Percentiles rank a stretch among this genome's conserved stretches.
Conservation (phyloP, 2,329 filamentous ascomycete genomes). For the Diplodia mutila region DNA sequence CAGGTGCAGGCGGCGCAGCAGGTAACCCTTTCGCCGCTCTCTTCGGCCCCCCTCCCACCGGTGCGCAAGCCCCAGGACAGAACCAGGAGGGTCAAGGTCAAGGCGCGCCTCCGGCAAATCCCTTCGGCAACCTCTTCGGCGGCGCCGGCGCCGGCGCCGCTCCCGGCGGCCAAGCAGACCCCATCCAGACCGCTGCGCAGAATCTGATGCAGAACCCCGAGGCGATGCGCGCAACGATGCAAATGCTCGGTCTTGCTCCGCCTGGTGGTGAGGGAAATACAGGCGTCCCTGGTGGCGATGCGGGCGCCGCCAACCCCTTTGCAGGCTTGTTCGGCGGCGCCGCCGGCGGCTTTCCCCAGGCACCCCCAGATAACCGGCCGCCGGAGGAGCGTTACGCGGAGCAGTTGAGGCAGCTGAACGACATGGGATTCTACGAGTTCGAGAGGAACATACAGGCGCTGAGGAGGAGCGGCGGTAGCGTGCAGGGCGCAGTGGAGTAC, state of each 20-base stretch:
- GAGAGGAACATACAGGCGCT: conserved; percentile 89
- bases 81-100: conserved; percentile 39
- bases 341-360: conserved; percentile 26
- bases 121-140: conserved; percentile 69
- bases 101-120: conserved; percentile 53
- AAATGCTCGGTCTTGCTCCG: conserved; percentile 56
- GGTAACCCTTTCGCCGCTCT: conserved; percentile 66
- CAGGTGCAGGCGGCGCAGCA: conserved; percentile 34
- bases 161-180: conserved; percentile 50
- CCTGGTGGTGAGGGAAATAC: conserved; percentile 44
- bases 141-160: conserved; percentile 32
- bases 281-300: conserved; percentile 45
- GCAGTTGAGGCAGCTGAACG: conserved; percentile 90
- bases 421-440: conserved; percentile 99
- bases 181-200: conserved; percentile 51
- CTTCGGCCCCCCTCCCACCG: conserved; percentile 47
- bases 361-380: conserved; percentile 77
- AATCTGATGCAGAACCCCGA: conserved; percentile 62
- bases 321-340: conserved; percentile 46
- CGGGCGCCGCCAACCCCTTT: conserved; percentile 52
- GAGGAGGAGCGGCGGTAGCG: conserved; percentile 85
- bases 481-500: conserved; percentile 87
- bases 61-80: conserved; percentile 33
- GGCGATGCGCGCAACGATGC: conserved; percentile 56
- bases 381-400: conserved; percentile 92